A percentile compares a stretch with the other conserved stretches of the same genome.
These are phyloP conservation scores for Phytophthora sansomeana DNA, from an alignment of 352 stramenopile genomes.

Conservation along the genomic window DNA sequence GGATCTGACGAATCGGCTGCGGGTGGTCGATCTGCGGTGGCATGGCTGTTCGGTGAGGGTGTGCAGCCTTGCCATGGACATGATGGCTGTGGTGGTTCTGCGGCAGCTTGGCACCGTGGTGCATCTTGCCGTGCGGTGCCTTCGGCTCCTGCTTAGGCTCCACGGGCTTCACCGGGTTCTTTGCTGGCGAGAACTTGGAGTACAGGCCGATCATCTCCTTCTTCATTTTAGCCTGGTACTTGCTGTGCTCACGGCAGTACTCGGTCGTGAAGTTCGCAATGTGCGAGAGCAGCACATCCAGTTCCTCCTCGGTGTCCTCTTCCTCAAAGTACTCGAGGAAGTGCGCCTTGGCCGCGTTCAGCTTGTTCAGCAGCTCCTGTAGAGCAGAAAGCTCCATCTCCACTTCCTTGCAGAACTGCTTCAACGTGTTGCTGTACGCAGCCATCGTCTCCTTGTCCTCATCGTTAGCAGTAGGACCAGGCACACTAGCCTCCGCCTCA, in stretches of 20 bases:
- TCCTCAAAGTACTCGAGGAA: conserved; percentile 90
- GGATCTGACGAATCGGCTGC: conserved; percentile 36
- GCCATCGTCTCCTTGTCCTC: conserved; percentile 40
- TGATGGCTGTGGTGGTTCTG: conserved; percentile 23
- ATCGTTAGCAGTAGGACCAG: conserved; percentile 28
- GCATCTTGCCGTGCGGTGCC: conserved; percentile 24
- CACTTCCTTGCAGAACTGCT: conserved; percentile 67
- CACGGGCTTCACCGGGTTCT: conserved; percentile 35
- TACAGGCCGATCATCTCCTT: conserved; percentile 45
- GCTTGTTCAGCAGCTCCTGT: conserved; percentile 55
- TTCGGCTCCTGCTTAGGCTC: conserved; percentile 39
- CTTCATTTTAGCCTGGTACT: conserved; percentile 66
- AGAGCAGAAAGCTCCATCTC: conserved; percentile 65
- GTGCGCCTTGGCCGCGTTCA: conserved; percentile 68
- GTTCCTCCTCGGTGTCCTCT: conserved; percentile 77
- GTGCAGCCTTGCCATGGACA: conserved; percentile 23
- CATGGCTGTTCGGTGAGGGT: conserved; percentile 33
- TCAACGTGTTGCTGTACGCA: conserved; percentile 55
- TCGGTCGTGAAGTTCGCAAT: conserved; percentile 82
- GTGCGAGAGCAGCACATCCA: conserved; percentile 77
- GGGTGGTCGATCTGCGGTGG: conserved; percentile 40
- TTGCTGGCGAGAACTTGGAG: conserved; percentile 42
- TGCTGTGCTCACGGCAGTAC: conserved; percentile 75
- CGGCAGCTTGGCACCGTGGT: conserved; percentile 28
- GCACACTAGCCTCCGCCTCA: conserved; percentile 51